A percentile compares a stretch with the other conserved stretches of the same genome.
Evolutionary conservation across 805 yeast genomes (phyloP).

Genomic region (Candida argentea): DNA sequence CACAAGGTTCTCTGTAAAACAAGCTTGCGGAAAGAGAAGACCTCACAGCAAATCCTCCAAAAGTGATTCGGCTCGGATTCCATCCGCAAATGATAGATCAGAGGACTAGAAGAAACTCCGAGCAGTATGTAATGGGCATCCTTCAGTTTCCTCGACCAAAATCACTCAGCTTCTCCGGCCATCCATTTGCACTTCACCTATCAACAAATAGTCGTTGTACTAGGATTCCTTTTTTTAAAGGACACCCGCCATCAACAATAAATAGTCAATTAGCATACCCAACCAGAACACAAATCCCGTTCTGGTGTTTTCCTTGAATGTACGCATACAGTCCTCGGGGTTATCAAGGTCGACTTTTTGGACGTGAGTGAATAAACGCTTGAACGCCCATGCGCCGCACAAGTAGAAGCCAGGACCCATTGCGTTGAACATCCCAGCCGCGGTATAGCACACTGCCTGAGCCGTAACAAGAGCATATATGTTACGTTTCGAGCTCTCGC

Average conservation of each 20-base stretch:
- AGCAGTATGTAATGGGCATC: too few relatives aligned
- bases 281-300: conserved; percentile 63
- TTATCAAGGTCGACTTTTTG: conserved; percentile 64
- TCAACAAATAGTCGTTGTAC: not conserved
- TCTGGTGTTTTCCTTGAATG: conserved; percentile 65
- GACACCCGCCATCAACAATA: conserved; percentile 38
- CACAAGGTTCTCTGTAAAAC: conserved; percentile 20
- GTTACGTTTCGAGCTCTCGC: conserved; percentile 61
- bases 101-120: too few relatives aligned
- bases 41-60: conserved; percentile 10
- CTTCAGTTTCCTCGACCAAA: too few relatives aligned
- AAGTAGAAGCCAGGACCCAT: conserved; percentile 80
- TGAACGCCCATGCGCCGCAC: conserved; percentile 59
- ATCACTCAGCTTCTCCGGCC: too few relatives aligned
- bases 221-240: conserved; percentile 21
- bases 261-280: conserved; percentile 60
- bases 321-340: conserved; percentile 75
- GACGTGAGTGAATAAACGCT: conserved; percentile 61
- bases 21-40: conserved; percentile 17
- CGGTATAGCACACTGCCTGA: conserved; percentile 54
- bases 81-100: too few relatives aligned
- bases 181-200: not conserved
- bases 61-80: conserved; percentile 12
- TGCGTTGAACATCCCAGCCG: conserved; percentile 67
- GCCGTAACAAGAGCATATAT: conserved; percentile 52